phyloP scores from a whole-genome alignment of 1,284 basidiomycete genomes.

The Taiwanofungus camphoratus region DNA sequence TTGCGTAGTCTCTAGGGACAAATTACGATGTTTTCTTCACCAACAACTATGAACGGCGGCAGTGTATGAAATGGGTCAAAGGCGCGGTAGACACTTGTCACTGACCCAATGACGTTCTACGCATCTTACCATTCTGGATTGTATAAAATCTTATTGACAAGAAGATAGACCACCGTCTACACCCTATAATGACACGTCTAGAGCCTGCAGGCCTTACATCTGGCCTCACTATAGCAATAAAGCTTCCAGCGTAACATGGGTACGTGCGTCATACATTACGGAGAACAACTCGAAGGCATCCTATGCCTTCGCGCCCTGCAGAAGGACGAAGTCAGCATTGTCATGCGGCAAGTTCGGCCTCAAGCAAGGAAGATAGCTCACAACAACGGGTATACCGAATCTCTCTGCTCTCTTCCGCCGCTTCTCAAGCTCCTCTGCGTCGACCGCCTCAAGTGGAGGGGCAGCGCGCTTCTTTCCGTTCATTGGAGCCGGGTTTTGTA shows the following conservation, averaged over 20 bases:
- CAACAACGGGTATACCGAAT: conserved; percentile 34
- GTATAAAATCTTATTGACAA: background rate
- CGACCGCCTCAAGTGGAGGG: conserved; percentile 36
- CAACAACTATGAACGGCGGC: too few species aligned
- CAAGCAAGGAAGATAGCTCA: conserved; percentile 8
- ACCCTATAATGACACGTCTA: too few species aligned
- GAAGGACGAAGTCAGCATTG: background rate
- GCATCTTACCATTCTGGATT: too few species aligned
- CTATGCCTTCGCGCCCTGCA: conserved; percentile 6
- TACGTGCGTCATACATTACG: too few species aligned
- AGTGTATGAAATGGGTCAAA: too few species aligned
- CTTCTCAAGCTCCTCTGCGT: conserved; percentile 52
- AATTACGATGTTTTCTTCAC: too few species aligned
- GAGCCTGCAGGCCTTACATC: too few species aligned
- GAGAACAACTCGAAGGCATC: background rate
- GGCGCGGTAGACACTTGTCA: too few species aligned
- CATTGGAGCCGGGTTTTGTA: background rate
- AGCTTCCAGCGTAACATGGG: too few species aligned
- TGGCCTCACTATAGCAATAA: too few species aligned
- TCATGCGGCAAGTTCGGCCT: background rate
- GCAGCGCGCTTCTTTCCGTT: conserved; percentile 37
- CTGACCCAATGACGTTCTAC: too few species aligned
- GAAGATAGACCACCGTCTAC: background rate
- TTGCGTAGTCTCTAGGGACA: too few species aligned
- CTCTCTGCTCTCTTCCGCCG: conserved; percentile 58